Evolutionary conservation across 768 basidiomycete species (phyloP).

Genomic region (Tulasnella sp.): DNA sequence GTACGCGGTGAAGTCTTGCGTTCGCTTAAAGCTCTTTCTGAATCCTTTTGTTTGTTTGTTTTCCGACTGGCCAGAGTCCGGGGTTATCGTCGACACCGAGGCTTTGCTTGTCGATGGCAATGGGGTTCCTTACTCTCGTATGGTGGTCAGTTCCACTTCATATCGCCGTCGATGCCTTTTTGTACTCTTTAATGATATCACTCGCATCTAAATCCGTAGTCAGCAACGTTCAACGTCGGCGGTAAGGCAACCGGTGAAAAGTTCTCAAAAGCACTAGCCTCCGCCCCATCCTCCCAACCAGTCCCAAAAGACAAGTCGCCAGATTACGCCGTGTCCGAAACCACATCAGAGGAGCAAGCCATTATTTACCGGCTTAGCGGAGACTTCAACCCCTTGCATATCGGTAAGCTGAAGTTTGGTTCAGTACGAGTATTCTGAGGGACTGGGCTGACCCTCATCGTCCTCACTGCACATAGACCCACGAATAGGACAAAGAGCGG

Average conservation of each 20-base stretch:
- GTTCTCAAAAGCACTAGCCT: conserved; percentile 50
- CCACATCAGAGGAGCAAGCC: conserved; percentile 50
- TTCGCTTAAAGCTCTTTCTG: background rate
- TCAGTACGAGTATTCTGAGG: background rate
- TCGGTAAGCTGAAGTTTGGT: conserved; percentile 34
- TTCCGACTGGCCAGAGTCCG: too few relatives aligned
- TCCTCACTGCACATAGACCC: conserved; percentile 41
- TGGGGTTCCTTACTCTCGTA: conserved; percentile 47
- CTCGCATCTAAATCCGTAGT: conserved; percentile 26
- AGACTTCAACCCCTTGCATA: conserved; percentile 70
- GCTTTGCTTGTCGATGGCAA: conserved; percentile 48
- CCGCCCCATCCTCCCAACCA: conserved; percentile 47
- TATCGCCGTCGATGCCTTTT: background rate
- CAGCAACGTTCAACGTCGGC: conserved; percentile 58
- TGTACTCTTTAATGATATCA: background rate
- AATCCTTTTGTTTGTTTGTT: too few relatives aligned
- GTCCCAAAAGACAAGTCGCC: conserved; percentile 50
- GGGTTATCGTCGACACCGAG: conserved; percentile 60
- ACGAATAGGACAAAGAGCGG: conserved; percentile 51
- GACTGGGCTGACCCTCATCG: background rate
- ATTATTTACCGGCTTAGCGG: conserved; percentile 61
- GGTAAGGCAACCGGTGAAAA: conserved; percentile 48
- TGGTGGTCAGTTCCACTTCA: conserved; percentile 37
- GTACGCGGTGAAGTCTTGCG: conserved; percentile 26
- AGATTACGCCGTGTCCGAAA: conserved; percentile 51